These are phyloP conservation scores for Colletotrichum kahawae DNA, from an alignment of 2,329 filamentous ascomycete species.

Conservation along the genomic window DNA sequence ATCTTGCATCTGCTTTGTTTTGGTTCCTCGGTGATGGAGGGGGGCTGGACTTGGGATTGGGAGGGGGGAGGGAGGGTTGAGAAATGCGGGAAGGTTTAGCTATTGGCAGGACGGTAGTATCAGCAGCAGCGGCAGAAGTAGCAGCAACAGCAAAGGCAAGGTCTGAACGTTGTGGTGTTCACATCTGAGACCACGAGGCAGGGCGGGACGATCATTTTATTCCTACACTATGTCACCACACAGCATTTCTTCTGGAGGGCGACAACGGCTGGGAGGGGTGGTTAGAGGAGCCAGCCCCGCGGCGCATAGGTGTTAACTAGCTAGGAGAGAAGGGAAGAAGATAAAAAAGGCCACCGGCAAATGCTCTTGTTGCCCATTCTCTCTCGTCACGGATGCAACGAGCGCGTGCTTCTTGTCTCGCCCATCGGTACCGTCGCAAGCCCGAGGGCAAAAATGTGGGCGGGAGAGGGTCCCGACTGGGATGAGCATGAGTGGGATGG, in stretches of 20 bases:
- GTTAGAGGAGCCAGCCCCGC: not conserved
- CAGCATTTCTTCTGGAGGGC: not conserved
- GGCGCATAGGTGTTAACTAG: not conserved
- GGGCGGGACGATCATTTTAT: conserved; percentile 18
- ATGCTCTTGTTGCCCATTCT: not conserved
- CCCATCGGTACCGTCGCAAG: conserved; percentile 18
- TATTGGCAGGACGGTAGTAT: not conserved
- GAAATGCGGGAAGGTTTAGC: conserved; percentile 12
- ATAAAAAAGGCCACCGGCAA: not conserved
- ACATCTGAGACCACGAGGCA: conserved; percentile 10
- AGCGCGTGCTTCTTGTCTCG: conserved; percentile 16
- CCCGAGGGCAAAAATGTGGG: conserved; percentile 12
- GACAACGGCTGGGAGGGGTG: not conserved
- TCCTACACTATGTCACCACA: conserved; percentile 1
- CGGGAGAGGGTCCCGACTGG: not conserved
- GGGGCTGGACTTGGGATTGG: not conserved
- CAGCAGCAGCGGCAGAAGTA: not conserved
- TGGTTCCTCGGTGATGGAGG: conserved; percentile 5
- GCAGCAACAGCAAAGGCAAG: not conserved
- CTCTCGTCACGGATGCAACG: not conserved
- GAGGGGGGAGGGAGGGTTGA: not conserved
- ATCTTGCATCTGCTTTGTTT: not conserved
- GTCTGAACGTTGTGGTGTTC: not conserved
- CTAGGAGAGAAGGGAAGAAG: not conserved
- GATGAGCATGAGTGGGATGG: conserved; percentile 5